These are phyloP conservation scores for Xylaria polymorpha DNA, from an alignment of 2,329 filamentous ascomycete genomes.

Conservation along the genomic window DNA sequence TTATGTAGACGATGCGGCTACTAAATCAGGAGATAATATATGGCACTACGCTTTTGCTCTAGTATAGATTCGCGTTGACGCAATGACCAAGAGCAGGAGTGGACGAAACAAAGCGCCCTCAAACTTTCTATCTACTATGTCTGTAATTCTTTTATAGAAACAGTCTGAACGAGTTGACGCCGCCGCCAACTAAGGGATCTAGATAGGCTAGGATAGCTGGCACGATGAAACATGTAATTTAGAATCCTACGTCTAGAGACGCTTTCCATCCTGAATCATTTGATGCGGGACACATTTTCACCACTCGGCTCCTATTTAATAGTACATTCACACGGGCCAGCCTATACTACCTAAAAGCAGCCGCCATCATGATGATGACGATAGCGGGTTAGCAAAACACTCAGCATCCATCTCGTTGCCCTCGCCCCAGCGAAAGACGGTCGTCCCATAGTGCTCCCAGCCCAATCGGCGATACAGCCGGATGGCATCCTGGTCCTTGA, in stretches of 20 bases:
- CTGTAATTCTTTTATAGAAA: background rate
- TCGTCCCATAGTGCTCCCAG: slow-evolving; percentile 38
- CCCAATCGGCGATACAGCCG: slow-evolving; percentile 38
- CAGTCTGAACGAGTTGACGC: background rate
- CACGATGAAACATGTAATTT: background rate
- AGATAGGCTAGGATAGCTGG: background rate
- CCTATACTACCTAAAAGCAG: background rate
- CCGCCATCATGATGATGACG: slow-evolving; percentile 6
- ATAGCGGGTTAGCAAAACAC: slow-evolving; percentile 35
- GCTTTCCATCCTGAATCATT: background rate
- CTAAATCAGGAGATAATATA: background rate
- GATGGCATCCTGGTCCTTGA: slow-evolving; percentile 42
- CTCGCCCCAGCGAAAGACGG: slow-evolving; percentile 37
- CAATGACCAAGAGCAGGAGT: background rate
- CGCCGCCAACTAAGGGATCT: background rate
- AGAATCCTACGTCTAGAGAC: background rate
- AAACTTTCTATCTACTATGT: background rate
- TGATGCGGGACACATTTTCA: background rate
- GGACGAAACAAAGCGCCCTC: background rate
- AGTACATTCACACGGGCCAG: background rate
- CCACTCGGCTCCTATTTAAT: background rate
- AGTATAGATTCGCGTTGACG: background rate
- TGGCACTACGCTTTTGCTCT: background rate
- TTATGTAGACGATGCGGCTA: background rate
- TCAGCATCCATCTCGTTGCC: slow-evolving; percentile 35